These are phyloP conservation scores for Cicer arietinum DNA, from an alignment of 306 rosid species.

Conservation along the genomic window DNA sequence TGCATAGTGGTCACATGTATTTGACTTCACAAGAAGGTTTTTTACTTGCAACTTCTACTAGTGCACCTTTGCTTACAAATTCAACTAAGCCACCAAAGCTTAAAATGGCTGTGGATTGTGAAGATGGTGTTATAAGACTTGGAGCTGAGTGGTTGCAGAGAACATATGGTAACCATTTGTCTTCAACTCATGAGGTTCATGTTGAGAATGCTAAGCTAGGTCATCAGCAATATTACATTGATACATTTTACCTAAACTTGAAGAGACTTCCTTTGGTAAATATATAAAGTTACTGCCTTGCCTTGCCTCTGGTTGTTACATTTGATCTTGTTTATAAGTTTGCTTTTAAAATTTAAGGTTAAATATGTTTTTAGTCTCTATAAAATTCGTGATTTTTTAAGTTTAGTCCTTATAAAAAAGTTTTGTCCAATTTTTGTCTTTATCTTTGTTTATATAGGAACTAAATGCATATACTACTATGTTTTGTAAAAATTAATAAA, in stretches of 20 bases:
- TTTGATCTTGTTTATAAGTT: constrained; percentile 2
- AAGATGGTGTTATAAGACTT: constrained; percentile 59
- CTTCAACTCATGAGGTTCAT: constrained; percentile 82
- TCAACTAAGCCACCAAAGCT: constrained; percentile 71
- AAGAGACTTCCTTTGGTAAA: constrained; percentile 98
- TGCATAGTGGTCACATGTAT: constrained; percentile 91
- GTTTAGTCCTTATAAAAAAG: too few relatives aligned
- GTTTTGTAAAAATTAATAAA: too few relatives aligned
- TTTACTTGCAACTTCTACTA: constrained; percentile 91
- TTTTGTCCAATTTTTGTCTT: too few relatives aligned
- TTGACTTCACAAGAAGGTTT: constrained; percentile 90
- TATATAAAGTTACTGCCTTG: constrained; percentile 17
- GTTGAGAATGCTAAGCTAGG: constrained; percentile 86
- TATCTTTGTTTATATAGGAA: too few relatives aligned
- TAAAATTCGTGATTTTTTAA: too few relatives aligned
- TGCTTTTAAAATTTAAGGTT: not conserved
- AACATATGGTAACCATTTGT: constrained; percentile 72
- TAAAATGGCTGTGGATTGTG: constrained; percentile 84
- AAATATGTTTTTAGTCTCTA: too few relatives aligned
- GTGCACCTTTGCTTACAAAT: constrained; percentile 71
- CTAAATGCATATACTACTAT: too few relatives aligned
- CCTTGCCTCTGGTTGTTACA: not conserved
- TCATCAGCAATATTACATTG: constrained; percentile 73
- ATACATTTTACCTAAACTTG: constrained; percentile 86
- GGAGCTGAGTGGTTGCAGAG: constrained; percentile 83